Base-by-base conservation (phyloP, 257 asterid species). In the Salvia splendens region DNA sequence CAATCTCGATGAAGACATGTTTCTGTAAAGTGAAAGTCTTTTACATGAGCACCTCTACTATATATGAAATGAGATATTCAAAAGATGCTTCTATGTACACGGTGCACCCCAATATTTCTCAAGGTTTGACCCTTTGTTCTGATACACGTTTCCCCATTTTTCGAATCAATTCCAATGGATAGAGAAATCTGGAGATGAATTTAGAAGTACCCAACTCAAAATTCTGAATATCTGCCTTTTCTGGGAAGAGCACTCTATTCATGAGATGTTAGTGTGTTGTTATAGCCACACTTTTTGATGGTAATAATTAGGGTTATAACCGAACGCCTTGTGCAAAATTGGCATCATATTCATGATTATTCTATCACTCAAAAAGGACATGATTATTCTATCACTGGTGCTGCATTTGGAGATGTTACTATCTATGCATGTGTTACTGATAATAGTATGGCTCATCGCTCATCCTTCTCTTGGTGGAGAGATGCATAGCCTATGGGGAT, bases 351-450 rank as follows among this genome's bases (percentile, higher is more conserved):
- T 84, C 33, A 83, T 83, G 88, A 73, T 79, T 49, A 74, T 65
- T 69, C 78, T 85, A 24, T 79, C 92, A 66, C 61, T 83, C 38
- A 77, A 77, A 62, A 77, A 60, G 50, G 84, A 89, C 58, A 53
- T 84, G 73, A 20, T 20, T 20, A 20, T 20, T 20, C 24, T 20
- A 20, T 20, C 24, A 85, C 88, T 54, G 95, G 92, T 51, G 95
- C 90, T 60, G 96, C 98, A 52, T 65, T 89, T 60, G 96, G 94
- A 30, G 98, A 89, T 56, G 98, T 92, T 71, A 92, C 98, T 49
- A 81, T 92, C 41, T 95, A 89, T 82, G 98, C 98, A 12, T 92
- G 98, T 71, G 98, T 89, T 65, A 93, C 95, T 4, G 95, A 92
- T 69, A 92, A 89, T 74, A 92, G 96, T 38, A 91, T 89, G 60